A percentile compares a stretch with the other conserved stretches of the same genome.
These are phyloP conservation scores for Cladosporium sphaerospermum DNA, from an alignment of 2,329 filamentous ascomycete genomes.

Conservation along the genomic window DNA sequence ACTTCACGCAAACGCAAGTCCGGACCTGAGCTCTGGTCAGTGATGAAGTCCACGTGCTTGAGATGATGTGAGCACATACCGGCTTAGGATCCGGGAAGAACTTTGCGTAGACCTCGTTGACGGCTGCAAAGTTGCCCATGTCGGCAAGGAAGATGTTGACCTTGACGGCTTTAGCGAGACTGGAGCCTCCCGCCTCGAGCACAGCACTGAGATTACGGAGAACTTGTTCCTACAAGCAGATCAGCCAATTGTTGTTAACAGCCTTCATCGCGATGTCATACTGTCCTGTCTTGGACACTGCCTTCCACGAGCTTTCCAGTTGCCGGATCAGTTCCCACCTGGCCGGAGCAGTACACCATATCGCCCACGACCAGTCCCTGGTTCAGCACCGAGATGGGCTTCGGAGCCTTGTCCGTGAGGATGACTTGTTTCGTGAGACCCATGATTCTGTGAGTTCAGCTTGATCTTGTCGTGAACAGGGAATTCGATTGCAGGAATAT, in stretches of 20 bases:
- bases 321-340: conserved; percentile 52
- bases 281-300: conserved; percentile 49
- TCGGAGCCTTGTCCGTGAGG: conserved; percentile 24
- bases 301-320: conserved; percentile 52
- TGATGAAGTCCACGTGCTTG: not conserved
- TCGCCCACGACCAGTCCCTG: conserved; percentile 45
- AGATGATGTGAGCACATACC: conserved; percentile 2
- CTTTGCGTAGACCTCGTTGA: conserved; percentile 49
- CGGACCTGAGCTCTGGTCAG: not conserved
- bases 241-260: not conserved
- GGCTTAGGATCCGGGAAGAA: conserved; percentile 31
- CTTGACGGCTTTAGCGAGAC: conserved; percentile 58
- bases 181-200: conserved; percentile 55
- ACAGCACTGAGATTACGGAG: conserved; percentile 55
- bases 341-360: conserved; percentile 64
- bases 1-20: conserved; percentile 46
- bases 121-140: conserved; percentile 58
- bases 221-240: conserved; percentile 40
- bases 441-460: conserved; percentile 12
- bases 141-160: conserved; percentile 60
- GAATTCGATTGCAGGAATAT: no score
- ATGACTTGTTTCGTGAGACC: conserved; percentile 21
- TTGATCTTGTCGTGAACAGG: no score
- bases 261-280: conserved; percentile 26
- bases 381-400: conserved; percentile 15